These are phyloP conservation scores for Boletus fagicola DNA, from an alignment of 768 basidiomycete species.

Conservation along the genomic window DNA sequence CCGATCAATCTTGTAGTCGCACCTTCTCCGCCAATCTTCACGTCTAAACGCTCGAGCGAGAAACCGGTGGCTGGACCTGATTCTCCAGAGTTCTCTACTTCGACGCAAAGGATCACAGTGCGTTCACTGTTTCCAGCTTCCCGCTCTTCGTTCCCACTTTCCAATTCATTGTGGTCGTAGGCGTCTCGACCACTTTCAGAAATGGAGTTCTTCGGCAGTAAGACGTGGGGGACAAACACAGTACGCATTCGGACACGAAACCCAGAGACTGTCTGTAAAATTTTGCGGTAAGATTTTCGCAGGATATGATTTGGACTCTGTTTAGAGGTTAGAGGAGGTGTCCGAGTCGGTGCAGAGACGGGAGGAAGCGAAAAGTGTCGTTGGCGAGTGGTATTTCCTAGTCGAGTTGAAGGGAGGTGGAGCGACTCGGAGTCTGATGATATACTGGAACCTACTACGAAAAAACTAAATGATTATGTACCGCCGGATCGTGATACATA, in stretches of 20 bases:
- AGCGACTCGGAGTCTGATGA: conserved; percentile 36
- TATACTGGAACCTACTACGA: conserved; percentile 45
- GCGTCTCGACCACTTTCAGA: conserved; percentile 33
- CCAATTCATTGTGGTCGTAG: conserved; percentile 35
- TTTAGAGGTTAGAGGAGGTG: conserved; percentile 47
- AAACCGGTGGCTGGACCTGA: conserved; percentile 61
- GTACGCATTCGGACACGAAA: conserved; percentile 94
- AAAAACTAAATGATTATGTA: neutral
- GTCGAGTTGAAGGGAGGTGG: conserved; percentile 64
- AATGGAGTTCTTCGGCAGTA: conserved; percentile 47
- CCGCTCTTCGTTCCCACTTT: conserved; percentile 46
- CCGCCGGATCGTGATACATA: neutral
- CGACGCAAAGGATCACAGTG: conserved; percentile 87
- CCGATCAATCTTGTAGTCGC: conserved; percentile 48
- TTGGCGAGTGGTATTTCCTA: conserved; percentile 66
- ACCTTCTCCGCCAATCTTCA: conserved; percentile 72
- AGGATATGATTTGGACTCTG: conserved; percentile 62
- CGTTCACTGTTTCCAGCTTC: conserved; percentile 77
- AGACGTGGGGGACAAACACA: conserved; percentile 82
- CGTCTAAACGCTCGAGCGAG: conserved; percentile 70
- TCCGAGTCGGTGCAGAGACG: conserved; percentile 40
- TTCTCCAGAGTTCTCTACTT: conserved; percentile 81
- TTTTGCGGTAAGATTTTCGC: conserved; percentile 82
- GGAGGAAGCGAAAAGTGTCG: conserved; percentile 64
- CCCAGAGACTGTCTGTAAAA: conserved; percentile 74